These are phyloP conservation scores for Spinacia oleracea DNA, from an alignment of 179 eudicot genomes.

Conservation along the genomic window DNA sequence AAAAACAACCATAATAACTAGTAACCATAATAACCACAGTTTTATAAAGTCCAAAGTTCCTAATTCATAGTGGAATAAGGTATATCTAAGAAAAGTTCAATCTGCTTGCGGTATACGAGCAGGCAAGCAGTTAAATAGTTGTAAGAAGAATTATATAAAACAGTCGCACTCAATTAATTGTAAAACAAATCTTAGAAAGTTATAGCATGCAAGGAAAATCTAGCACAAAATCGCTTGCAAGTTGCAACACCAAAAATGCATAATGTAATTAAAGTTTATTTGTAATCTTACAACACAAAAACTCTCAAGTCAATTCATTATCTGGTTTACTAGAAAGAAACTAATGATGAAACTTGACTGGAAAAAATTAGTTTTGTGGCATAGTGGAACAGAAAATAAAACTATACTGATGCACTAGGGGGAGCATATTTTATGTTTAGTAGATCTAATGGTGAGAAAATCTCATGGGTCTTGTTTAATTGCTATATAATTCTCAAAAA, in stretches of 20 bases:
- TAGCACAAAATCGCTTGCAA: too few species aligned
- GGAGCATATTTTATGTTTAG: not conserved
- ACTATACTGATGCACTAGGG: not conserved
- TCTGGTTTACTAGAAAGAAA: not conserved
- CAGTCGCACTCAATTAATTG: slow-evolving; percentile 4
- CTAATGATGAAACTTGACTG: too few species aligned
- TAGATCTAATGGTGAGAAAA: not conserved
- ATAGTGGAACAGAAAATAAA: not conserved
- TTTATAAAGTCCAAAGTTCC: not conserved
- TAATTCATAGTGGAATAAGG: not conserved
- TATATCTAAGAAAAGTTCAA: not conserved
- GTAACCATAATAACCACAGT: too few species aligned
- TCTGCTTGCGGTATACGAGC: too few species aligned
- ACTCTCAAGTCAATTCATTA: too few species aligned
- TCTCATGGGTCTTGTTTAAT: not conserved
- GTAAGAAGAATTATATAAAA: not conserved
- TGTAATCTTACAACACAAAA: too few species aligned
- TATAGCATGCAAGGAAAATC: too few species aligned
- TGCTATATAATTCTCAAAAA: not conserved
- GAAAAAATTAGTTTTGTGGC: not conserved
- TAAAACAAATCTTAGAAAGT: too few species aligned
- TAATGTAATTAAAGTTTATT: too few species aligned
- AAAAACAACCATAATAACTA: too few species aligned
- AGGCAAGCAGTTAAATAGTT: too few species aligned
- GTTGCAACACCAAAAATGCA: too few species aligned